Base-by-base conservation (phyloP, 352 stramenopile genomes). In the Pythium chondricola region DNA sequence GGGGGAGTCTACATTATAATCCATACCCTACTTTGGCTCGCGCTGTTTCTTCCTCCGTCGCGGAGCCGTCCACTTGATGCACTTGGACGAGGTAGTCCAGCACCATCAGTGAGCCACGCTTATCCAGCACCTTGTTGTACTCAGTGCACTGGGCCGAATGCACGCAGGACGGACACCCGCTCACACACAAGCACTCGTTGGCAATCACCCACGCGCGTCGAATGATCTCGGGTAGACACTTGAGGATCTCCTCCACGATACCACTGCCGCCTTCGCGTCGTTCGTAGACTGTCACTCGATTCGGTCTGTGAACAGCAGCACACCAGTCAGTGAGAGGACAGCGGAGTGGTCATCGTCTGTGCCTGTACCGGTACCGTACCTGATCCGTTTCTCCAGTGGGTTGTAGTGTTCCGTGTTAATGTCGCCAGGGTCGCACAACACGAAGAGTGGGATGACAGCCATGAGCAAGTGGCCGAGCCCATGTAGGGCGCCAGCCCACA, bases 381-480 rank as follows among this genome's bases (percentile, higher is more conserved):
- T 71, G 4, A 53, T 27, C 6, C 85, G 83, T 6, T 63, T 46
- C 43, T 96, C 84, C 22, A 83, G 71, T 0, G 74, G 65, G 42
- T 89, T 90, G 45, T 85, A 76, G 57, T 95, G 85, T 50, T 95
- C 76, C 7, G 80, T 91, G 43, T 83, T 77, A 33, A 97, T 55
- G 62, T 97, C 88, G 14, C 63, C 57, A 0, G 52, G 20, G 32
- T 97, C 84, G 32, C 92, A 97, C 17, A 97, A 69, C 13, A 98
- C 77, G 58, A 97, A 98, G 9, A 98, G 67, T 47, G 93, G 93
- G 31, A 97, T 67, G 16, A 98, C 76, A 2, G 89, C 85, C 14
- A 97, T 58, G 48, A 98, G 74, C 2, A 94, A 43, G 69, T 99
- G 96, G 13, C 88, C 93, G 0, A 97, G 71, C 10, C 79, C 81